Base-by-base conservation (phyloP, 805 yeast species). In the Pichia kluyveri region DNA sequence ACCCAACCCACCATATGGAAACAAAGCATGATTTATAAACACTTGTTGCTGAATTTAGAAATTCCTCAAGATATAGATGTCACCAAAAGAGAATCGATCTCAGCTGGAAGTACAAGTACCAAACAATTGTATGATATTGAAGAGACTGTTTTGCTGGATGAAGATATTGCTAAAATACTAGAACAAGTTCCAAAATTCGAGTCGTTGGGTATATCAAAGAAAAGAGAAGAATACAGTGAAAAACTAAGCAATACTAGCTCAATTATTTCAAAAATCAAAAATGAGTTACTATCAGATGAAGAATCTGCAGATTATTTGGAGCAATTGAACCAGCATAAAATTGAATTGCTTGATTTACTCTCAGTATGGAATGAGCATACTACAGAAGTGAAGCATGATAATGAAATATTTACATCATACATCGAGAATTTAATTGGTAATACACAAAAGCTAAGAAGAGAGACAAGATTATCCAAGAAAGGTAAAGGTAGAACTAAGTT, bases 381-480 rank as follows among this genome's bases (percentile, higher is more conserved):
- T 43, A 60, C 62, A 36, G 79, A 73, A 9, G 65, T 82, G 18
- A 69, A 69, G 48, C 74, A 71, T 40, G 95, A 89, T 61, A 84
- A 86, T 57, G 76, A 75, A 34, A 78, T 90, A 15, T 89, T 83
- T 60, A 96, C 91, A 56, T 75, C 83, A 3, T 95, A 93, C 55
- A 89, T 93, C 40, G 96, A 88, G 60, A 89, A 87, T 57, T 68
- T 90, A 56, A 86, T 90, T 15, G 97, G 96, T 8, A 89, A 90
- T 61, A 85, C 96, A 8, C 96, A 93, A 63, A 78, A 86, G 56
- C 57, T 84, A 44, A 76, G 85, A 56, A 71, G 91, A 44, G 49
- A 50, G 26, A 51, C 50, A n/a, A 46, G 47, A n/a, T 15, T 42
- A 19, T 32, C 38, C 3, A 42, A 45, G 36, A 45, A 34, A 28